Conservation (phyloP, 2,329 filamentous ascomycete species). For the Aspergillus pseudoglaucus region DNA sequence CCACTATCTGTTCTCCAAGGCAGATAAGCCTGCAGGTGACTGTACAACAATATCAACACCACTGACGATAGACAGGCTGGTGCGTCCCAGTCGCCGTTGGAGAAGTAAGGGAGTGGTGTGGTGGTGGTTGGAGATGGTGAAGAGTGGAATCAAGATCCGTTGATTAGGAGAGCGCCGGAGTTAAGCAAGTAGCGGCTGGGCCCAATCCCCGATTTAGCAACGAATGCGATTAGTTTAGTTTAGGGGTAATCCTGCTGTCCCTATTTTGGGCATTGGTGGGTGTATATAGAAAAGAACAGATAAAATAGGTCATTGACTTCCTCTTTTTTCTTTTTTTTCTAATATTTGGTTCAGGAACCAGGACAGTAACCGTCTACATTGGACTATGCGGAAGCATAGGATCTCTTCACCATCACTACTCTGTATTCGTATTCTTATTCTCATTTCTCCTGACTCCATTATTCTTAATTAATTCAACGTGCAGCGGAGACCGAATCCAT, state of each 20-base stretch:
- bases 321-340: not conserved
- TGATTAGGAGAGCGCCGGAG: not conserved
- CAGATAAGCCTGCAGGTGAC: not conserved
- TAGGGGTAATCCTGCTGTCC: not conserved
- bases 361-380: not conserved
- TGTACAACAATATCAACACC: not conserved
- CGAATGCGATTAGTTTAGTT: not conserved
- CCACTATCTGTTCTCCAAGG: not conserved
- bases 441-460: not conserved
- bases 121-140: not conserved
- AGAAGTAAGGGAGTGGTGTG: not conserved
- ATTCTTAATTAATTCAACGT: too few relatives aligned
- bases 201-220: not conserved
- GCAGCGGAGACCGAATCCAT: not conserved
- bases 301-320: not conserved
- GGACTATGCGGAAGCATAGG: not conserved
- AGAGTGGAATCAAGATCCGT: not conserved
- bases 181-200: not conserved
- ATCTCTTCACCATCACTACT: not conserved
- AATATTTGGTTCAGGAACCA: not conserved
- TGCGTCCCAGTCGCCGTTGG: not conserved
- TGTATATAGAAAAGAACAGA: too few relatives aligned
- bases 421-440: too few relatives aligned
- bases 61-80: not conserved
- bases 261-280: too few relatives aligned